Evolutionary conservation across 257 asterid genomes (phyloP), one percentile per base, ranked within the genome.

Genomic region (Fraxinus pennsylvanica): DNA sequence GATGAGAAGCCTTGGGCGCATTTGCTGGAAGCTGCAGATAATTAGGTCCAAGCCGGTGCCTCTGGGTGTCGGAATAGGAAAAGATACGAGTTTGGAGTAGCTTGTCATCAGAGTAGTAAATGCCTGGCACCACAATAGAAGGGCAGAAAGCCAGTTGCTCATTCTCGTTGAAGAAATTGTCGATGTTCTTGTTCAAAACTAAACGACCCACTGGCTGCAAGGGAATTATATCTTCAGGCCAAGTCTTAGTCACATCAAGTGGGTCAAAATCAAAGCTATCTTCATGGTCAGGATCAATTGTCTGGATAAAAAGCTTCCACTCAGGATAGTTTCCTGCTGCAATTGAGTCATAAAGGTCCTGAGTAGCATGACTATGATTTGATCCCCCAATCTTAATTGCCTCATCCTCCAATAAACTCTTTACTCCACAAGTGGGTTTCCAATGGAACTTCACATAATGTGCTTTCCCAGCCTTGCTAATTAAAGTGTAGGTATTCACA

Each of bases 361-460:
- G 87, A 35, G 97, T 95, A 75, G 98, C 99, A 47, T 95, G 99
- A 79, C 99, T 95, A 77, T 95, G 99, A 74, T 95, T 95, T 4
- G 92, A 72, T 65, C 99, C 99, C 25, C 97, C 99, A 50, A 95
- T 90, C 82, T 83, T 88, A 69, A 89, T 68, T 25, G 97, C 96
- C 68, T 95, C 98, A 0, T 91, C 97, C 21, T 93, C 97, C 82
- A 89, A 76, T 73, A 95, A 86, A 77, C 90, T 85, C 82, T 93
- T 95, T 69, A 95, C 96, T 32, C 97, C 99, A 80, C 98, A 95
- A 39, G 98, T 95, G 9, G 99, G 99, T 88, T 86, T 95, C 99
- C 99, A 95, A 72, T 93, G 98, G 87, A 95, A 95, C 74, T 95
- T 95, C 77, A 95, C 98, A 68, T 93, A 93, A 70, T 88, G 86